phyloP scores from a whole-genome alignment of 176 grass and related monocot species.

The Luzula sylvatica region DNA sequence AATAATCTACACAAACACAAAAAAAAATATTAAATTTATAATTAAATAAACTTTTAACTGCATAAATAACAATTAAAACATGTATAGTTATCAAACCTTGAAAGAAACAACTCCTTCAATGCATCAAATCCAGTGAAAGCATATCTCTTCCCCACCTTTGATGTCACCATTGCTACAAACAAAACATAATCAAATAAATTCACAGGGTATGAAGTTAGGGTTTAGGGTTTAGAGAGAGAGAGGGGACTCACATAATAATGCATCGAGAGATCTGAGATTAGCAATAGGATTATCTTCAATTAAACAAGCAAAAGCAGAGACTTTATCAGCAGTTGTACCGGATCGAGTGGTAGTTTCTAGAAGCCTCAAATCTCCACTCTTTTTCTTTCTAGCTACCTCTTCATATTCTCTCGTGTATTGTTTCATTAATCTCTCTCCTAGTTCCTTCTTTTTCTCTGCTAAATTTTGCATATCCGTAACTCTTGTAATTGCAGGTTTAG shows the following conservation, averaged over 20 bases:
- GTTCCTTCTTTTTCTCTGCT: conserved; percentile 44
- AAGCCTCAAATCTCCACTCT: conserved; percentile 62
- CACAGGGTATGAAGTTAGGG: too few relatives aligned
- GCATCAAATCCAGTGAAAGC: conserved; percentile 95
- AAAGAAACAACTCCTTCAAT: conserved; percentile 78
- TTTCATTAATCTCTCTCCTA: conserved; percentile 56
- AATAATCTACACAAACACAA: conserved; percentile 52
- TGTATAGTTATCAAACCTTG: conserved; percentile 37
- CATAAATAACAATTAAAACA: not conserved
- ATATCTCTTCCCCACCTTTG: conserved; percentile 92
- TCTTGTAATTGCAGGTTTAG: conserved; percentile 25
- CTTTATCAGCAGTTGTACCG: conserved; percentile 82
- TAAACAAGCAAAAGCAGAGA: conserved; percentile 81
- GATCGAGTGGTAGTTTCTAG: conserved; percentile 73
- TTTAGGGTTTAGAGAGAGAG: not conserved
- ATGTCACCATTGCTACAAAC: conserved; percentile 85
- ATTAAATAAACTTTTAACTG: conserved; percentile 10
- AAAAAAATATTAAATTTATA: conserved; percentile 4
- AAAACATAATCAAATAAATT: conserved; percentile 16
- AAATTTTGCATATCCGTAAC: conserved; percentile 43
- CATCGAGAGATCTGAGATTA: conserved; percentile 78
- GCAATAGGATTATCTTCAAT: conserved; percentile 90
- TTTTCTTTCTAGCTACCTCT: conserved; percentile 26
- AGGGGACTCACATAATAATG: conserved; percentile 62
- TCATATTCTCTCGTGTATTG: conserved; percentile 73